These are phyloP conservation scores for Martensiomyces pterosporus DNA, from an alignment of 192 early-diverging fungal genomes.

Conservation along the genomic window DNA sequence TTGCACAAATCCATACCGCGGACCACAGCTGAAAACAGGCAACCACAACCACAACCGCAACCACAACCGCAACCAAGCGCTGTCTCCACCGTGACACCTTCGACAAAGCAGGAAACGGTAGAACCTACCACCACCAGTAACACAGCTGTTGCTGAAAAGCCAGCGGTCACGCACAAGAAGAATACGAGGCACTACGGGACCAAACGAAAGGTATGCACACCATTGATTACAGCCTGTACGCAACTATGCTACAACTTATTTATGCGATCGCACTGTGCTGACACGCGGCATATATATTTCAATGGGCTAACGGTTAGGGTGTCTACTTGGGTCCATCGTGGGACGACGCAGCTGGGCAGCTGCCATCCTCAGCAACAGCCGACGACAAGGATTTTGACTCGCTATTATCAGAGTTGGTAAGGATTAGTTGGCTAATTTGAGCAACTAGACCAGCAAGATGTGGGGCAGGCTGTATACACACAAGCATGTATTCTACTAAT, in stretches of 20 bases:
- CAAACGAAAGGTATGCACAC: slow-evolving; percentile 34
- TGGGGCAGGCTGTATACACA: slow-evolving; percentile 1
- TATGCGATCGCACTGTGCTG: neutral
- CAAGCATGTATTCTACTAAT: no score
- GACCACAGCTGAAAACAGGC: no score
- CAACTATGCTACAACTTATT: no score
- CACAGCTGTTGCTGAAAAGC: no score
- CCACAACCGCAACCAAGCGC: neutral
- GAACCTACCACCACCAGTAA: neutral
- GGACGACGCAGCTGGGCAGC: slow-evolving; percentile 43
- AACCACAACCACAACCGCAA: neutral
- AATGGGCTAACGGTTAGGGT: neutral
- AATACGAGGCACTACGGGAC: slow-evolving; percentile 14
- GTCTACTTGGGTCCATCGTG: slow-evolving; percentile 33
- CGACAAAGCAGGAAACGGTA: no score
- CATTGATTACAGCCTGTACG: neutral
- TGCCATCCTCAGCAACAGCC: slow-evolving; percentile 29
- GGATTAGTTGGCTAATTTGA: slow-evolving; percentile 14
- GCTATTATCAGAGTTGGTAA: slow-evolving; percentile 44
- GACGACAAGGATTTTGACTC: slow-evolving; percentile 46
- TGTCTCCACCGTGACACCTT: no score
- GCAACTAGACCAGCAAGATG: neutral
- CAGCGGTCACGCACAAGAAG: no score
- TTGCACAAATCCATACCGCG: no score
- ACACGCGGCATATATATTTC: neutral